Base-by-base conservation (phyloP, 352 stramenopile species). In the Globisporangium abappressorium region DNA sequence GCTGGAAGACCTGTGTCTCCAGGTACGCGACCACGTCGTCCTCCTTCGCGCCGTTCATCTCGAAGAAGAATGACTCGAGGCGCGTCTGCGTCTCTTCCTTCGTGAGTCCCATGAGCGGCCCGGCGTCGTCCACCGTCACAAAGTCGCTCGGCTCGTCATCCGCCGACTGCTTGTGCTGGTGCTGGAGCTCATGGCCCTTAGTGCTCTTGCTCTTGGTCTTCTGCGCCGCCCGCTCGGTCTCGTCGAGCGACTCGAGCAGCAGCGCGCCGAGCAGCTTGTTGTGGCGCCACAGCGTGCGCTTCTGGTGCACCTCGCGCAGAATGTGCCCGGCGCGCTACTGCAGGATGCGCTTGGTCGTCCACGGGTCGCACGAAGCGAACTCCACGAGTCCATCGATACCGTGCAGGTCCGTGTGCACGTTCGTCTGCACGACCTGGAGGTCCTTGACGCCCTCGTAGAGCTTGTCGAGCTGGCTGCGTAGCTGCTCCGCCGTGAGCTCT, bases 181-280 rank as follows among this genome's bases (percentile, higher is more conserved):
- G 36, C 33, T 6, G n/a, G 0, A 69, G 51, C 11, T 72, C 26
- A 1, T 46, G 24, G 12, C 5, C 22, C 26, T 26, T 60, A 34
- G 41, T 77, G 55, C 46, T 56, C 49, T 5, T 75, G 62, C 3
- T 71, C 62, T 47, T 74, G 62, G 12, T 72, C 57, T 51, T 26
- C 38, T 68, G 38, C 26, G 41, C 63, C 26, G 41, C 63, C 36
- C 68, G 60, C 33, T 81, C 75, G 1, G 70, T 74, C 51, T 81
- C 73, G 38, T 76, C 64, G 6, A 87, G 64, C 8, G 70, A 75
- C 55, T 81, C 73, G 51, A 80, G 67, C 34, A 87, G 61, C 59
- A 87, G 28, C 20, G 71, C 69, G 0, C 79, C 77, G n/a, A 87
- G 62, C 46, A 87, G 56, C 57, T 85, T 84, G 65, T 87, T 84